Evolutionary conservation across 306 rosid species (phyloP), one percentile per base, ranked within the genome.

Genomic region (Alnus glutinosa): DNA sequence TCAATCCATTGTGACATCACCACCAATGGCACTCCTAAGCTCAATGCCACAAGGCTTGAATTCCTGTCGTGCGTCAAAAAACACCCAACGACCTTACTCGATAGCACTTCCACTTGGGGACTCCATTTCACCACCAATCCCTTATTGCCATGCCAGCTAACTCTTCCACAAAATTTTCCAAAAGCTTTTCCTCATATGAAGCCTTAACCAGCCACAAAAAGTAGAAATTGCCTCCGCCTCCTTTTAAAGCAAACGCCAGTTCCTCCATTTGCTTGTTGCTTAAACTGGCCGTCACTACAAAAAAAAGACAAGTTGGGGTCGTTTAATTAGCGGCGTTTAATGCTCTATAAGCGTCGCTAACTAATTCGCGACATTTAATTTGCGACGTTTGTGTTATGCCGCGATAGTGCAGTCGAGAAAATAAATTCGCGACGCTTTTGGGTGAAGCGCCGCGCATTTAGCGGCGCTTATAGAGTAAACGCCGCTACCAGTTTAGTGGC

Each of bases 1-100:
- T 78, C 82, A 0, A 77, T 75, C 82, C 82, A 78, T 10, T 78
- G 82, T 14, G 82, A 77, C 57, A 78, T 69, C 5, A 48, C 82
- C 13, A 78, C 71, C 49, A 79, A 36, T 32, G 82, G 77, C 9
- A 79, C 30, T 9, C 77, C 73, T 77, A 79, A 59, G 64, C 63
- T 32, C 23, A 79, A 49, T 28, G 82, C 64, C 82, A 71, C 82
- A 1, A 79, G 30, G 2, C 71, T 78, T 8, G 77, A 78, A 75
- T 78, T 78, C 77, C 77, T 77, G 18, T 77, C 49, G 15, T 79
- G 82, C 0, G 73, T 79, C 7, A 79, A 15, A 55, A 79, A 79
- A 30, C 72, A 71, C 2, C 77, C 72, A 9, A 71, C 1, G 14
- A 77, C 62, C 4, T 37, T 19, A 47, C 71, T 75, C 6, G 77